These are phyloP conservation scores for Claviceps sp. DNA, from an alignment of 2,329 filamentous ascomycete species.

Conservation along the genomic window DNA sequence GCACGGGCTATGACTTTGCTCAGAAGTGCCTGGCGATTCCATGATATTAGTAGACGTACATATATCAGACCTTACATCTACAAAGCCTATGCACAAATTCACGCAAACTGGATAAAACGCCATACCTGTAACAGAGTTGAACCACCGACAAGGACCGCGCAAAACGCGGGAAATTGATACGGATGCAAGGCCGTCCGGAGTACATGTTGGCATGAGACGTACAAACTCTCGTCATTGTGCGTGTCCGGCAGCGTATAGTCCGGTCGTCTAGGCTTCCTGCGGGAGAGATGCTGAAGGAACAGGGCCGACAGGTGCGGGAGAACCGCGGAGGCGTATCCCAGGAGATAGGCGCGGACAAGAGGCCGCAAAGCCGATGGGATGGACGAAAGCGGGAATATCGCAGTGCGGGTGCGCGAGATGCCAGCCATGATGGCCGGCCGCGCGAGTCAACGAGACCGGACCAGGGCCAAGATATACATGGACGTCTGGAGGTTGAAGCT, in stretches of 20 bases:
- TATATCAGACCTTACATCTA: no score
- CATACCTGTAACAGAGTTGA: slow-evolving; percentile 45
- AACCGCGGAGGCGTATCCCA: slow-evolving; percentile 48
- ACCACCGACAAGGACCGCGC: slow-evolving; percentile 45
- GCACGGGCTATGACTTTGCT: slow-evolving; percentile 16
- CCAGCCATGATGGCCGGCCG: neutral
- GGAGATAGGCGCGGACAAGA: slow-evolving; percentile 42
- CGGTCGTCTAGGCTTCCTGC: slow-evolving; percentile 16
- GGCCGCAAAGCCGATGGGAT: slow-evolving; percentile 41
- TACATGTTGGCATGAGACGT: slow-evolving; percentile 23
- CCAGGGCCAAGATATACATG: no score
- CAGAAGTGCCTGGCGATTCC: slow-evolving; percentile 15
- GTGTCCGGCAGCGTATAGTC: slow-evolving; percentile 16
- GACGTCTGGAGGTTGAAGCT: no score
- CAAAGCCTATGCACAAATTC: neutral
- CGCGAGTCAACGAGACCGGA: neutral
- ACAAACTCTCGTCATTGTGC: slow-evolving; percentile 17
- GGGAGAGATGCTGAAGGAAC: slow-evolving; percentile 35
- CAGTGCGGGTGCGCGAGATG: neutral
- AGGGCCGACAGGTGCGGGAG: slow-evolving; percentile 42
- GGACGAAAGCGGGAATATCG: slow-evolving; percentile 12
- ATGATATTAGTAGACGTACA: slow-evolving; percentile 6
- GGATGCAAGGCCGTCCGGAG: slow-evolving; percentile 38
- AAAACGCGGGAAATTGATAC: slow-evolving; percentile 49
- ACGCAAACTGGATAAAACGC: no score